Conservation (phyloP, 805 yeast genomes). For the Candida berthetii region DNA sequence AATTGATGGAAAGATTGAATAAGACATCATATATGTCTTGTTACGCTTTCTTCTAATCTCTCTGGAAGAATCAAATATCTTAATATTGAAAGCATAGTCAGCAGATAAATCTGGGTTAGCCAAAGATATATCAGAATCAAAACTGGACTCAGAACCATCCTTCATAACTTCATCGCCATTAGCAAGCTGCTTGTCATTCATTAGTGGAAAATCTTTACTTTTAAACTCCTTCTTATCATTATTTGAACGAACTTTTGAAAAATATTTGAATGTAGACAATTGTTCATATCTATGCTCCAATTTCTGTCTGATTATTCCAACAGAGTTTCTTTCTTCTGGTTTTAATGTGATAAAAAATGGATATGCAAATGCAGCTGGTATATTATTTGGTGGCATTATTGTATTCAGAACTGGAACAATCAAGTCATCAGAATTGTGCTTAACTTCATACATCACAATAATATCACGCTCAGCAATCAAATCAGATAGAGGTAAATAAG, state of each 20-base stretch:
- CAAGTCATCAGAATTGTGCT: conserved; percentile 35
- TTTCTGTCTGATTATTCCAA: conserved; percentile 51
- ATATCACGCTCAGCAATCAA: conserved; percentile 58
- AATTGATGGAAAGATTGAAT: not conserved
- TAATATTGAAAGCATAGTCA: conserved; percentile 42
- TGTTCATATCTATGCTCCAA: conserved; percentile 44
- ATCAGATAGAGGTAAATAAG: conserved; percentile 61
- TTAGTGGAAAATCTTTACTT: conserved; percentile 29
- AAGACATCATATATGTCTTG: conserved; percentile 1
- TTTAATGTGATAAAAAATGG: conserved; percentile 68
- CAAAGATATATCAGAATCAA: conserved; percentile 41
- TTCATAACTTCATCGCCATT: conserved; percentile 12
- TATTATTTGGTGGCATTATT: conserved; percentile 29
- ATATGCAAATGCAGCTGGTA: conserved; percentile 54
- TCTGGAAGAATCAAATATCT: conserved; percentile 25
- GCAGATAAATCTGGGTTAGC: conserved; percentile 48
- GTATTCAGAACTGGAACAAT: conserved; percentile 59
- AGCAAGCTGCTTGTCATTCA: conserved; percentile 18
- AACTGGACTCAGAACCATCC: conserved; percentile 16
- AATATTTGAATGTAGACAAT: conserved; percentile 37
- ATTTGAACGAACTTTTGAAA: conserved; percentile 18
- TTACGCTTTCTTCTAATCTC: conserved; percentile 16
- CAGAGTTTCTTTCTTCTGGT: conserved; percentile 46
- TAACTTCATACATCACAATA: conserved; percentile 56
- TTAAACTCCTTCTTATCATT: conserved; percentile 6